A percentile compares a stretch with the other conserved stretches of the same genome.
These are phyloP conservation scores for Eleusine indica DNA, from an alignment of 176 grass and related monocot genomes.

Conservation along the genomic window DNA sequence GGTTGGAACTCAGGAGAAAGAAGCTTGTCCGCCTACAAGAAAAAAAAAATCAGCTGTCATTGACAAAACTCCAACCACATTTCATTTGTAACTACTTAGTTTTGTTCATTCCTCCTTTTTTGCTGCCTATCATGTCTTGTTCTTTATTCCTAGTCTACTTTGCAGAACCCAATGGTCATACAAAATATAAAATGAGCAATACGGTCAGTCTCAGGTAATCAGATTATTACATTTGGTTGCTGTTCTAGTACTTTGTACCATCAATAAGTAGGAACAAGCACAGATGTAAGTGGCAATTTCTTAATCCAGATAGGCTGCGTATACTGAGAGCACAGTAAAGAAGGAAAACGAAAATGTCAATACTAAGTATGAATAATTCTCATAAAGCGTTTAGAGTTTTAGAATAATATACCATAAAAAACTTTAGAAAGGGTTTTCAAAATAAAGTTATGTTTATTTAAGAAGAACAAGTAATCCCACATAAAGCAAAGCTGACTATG, in stretches of 20 bases:
- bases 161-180: neutral
- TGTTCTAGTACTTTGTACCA: neutral
- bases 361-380: neutral
- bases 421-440: neutral
- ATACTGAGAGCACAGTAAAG: conserved; percentile 2
- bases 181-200: neutral
- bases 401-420: neutral
- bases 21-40: conserved; percentile 79
- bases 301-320: neutral
- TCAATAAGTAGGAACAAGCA: conserved; percentile 1
- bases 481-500: conserved; percentile 15
- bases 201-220: neutral
- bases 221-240: neutral
- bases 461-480: conserved; percentile 1
- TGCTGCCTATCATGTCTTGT: neutral
- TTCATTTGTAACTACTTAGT: neutral
- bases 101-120: neutral
- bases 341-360: neutral
- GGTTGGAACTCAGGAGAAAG: conserved; percentile 88
- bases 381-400: neutral
- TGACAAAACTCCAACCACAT: neutral
- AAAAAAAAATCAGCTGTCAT: conserved; percentile 25
- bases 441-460: neutral
- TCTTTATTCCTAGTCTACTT: neutral
- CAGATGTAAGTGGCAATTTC: neutral